phyloP scores from a whole-genome alignment of 1,284 basidiomycete genomes.

The Boletus albobrunnescens region DNA sequence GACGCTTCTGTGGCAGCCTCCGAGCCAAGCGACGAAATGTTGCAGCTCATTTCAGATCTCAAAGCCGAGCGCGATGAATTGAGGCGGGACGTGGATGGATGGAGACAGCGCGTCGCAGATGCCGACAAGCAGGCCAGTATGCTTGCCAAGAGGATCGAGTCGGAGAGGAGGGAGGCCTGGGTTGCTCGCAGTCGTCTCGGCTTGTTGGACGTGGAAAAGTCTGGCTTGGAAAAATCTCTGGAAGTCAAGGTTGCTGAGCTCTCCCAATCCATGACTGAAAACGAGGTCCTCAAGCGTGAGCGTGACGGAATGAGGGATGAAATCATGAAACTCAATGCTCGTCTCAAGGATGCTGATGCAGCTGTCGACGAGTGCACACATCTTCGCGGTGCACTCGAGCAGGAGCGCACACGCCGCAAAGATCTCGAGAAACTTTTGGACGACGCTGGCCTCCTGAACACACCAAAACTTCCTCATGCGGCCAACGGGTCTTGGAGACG shows the following conservation, averaged over 20 bases:
- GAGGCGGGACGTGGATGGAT: conserved; percentile 71
- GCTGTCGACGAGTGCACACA: conserved; percentile 34
- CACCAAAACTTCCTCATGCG: conserved; percentile 23
- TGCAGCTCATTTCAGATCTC: conserved; percentile 66
- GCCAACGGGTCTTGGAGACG: conserved; percentile 15
- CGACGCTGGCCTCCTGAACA: conserved; percentile 32
- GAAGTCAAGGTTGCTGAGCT: conserved; percentile 39
- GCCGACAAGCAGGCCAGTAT: conserved; percentile 58
- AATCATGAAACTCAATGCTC: conserved; percentile 32
- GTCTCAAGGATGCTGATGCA: conserved; percentile 31
- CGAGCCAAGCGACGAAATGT: conserved; percentile 68
- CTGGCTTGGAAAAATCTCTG: conserved; percentile 45
- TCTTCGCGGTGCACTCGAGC: conserved; percentile 35
- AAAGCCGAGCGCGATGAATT: conserved; percentile 77
- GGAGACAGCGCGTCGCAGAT: conserved; percentile 65
- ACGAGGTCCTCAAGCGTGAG: conserved; percentile 32
- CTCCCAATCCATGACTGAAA: conserved; percentile 35
- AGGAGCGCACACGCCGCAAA: conserved; percentile 37
- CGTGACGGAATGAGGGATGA: conserved; percentile 35
- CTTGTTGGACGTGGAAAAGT: conserved; percentile 63
- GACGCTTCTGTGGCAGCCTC: conserved; percentile 40
- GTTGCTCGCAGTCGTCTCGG: conserved; percentile 62
- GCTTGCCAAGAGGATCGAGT: conserved; percentile 61
- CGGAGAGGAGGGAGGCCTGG: conserved; percentile 72
- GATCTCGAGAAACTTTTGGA: conserved; percentile 46